phyloP scores from a whole-genome alignment of 2,329 filamentous ascomycete species.

The Colletotrichum incanum region DNA sequence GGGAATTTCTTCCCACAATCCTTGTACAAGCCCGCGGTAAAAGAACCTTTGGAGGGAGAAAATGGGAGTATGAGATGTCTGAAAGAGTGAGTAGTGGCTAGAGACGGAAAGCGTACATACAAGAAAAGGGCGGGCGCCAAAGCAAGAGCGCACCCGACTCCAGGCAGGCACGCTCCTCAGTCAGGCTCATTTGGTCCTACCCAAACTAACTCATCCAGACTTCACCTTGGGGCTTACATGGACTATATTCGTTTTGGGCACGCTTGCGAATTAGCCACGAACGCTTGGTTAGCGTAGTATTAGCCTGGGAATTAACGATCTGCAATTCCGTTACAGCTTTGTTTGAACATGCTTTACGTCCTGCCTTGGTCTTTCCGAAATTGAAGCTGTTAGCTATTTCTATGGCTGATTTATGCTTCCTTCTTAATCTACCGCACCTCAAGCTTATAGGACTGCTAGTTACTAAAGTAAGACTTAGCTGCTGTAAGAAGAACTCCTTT shows the following conservation, averaged over 20 bases:
- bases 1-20: neutral
- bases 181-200: neutral
- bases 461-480: neutral
- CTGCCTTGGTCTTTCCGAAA: neutral
- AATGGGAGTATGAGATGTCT: neutral
- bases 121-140: neutral
- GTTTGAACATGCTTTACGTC: neutral
- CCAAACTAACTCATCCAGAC: neutral
- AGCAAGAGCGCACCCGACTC: neutral
- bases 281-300: neutral
- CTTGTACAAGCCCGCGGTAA: neutral
- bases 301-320: neutral
- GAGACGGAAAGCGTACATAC: neutral
- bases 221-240: neutral
- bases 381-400: neutral
- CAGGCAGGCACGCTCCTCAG: neutral
- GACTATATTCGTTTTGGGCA: neutral
- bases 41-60: too few relatives aligned
- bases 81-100: neutral
- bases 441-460: neutral
- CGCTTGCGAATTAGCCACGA: neutral
- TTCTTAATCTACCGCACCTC: too few relatives aligned
- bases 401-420: neutral
- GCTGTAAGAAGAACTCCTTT: too few relatives aligned
- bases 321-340: neutral